Evolutionary conservation across 148 eudicot species (phyloP), one percentile per base, ranked within the genome.

Genomic region (Silene uniflora): DNA sequence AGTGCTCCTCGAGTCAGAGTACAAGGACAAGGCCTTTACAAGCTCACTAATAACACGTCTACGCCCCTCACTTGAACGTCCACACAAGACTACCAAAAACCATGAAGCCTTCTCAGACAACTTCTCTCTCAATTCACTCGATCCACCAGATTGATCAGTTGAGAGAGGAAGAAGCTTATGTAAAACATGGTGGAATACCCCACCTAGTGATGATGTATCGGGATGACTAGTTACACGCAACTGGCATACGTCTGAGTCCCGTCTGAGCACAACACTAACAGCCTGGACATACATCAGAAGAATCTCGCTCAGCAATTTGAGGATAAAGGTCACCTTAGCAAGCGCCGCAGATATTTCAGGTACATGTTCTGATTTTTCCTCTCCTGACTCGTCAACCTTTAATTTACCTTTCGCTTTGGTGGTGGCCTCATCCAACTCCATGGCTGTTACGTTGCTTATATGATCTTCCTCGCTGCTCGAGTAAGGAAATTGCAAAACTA

Each of bases 31-130:
- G n/a, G 97, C 94, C 80, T 90, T 95, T 67, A 89, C 97, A 63
- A 95, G 92, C 85, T 90, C 99, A 82, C 73, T 89, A 49, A 91
- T 87, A 19, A 95, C 97, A 76, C 99, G 86, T 78, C 86, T 90
- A 69, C 99, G 96, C 63, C 96, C 99, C 86, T 95, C 99, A 73
- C 89, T 80, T 70, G 99, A 95, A 55, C 99, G 93, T 75, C 99
- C 97, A 82, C 97, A 89, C 84, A 95, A 83, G 72, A 95, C 97
- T 65, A 92, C 97, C 79, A 95, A 80, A 86, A 92, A 95, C 91
- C 92, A 90, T 19, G 99, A 90, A 84, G 97, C 99, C 85, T 95
- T 95, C 78, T 95, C 99, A 68, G 97, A 89, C 68, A 92, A 86
- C 73, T 95, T 95, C 62, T 75, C 84, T 78, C 90, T 87, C 88